Evolutionary conservation across 805 yeast species (phyloP).

Genomic region (Torulaspora maleeae): DNA sequence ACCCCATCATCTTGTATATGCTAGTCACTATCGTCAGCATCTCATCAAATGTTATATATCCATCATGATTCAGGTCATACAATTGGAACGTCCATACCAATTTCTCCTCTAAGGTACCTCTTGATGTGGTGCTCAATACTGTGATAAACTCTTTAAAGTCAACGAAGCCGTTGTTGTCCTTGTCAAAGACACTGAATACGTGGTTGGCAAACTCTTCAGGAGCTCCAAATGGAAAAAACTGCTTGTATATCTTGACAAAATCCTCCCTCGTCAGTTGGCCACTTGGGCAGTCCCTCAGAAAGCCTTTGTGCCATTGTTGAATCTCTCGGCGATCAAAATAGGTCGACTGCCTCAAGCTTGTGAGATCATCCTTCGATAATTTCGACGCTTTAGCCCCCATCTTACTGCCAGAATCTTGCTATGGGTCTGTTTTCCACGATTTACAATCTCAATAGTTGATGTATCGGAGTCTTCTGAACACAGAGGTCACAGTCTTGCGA

Average conservation of each 20-base stretch:
- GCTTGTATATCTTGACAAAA: constrained; percentile 86
- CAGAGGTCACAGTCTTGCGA: neutral
- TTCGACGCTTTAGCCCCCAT: constrained; percentile 97
- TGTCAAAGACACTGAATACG: constrained; percentile 85
- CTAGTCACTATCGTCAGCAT: constrained; percentile 75
- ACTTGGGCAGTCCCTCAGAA: constrained; percentile 85
- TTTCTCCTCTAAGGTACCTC: constrained; percentile 83
- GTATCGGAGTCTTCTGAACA: neutral
- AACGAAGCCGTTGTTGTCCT: constrained; percentile 70
- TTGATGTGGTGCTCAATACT: constrained; percentile 77
- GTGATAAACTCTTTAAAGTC: constrained; percentile 91
- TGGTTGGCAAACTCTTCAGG: constrained; percentile 87
- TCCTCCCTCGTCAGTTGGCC: constrained; percentile 86
- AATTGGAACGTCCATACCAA: constrained; percentile 84
- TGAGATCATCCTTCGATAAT: constrained; percentile 82
- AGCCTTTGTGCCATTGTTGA: constrained; percentile 98
- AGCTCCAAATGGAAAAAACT: constrained; percentile 97
- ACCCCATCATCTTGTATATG: constrained; percentile 91
- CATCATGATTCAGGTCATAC: constrained; percentile 79
- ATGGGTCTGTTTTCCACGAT: neutral
- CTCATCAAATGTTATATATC: constrained; percentile 70
- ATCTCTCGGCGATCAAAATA: constrained; percentile 89
- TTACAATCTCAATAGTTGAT: neutral
- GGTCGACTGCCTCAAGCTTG: constrained; percentile 76
- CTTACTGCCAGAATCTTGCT: neutral